These are phyloP conservation scores for Puccinia polysora DNA, from an alignment of 1,284 basidiomycete genomes.

Conservation along the genomic window DNA sequence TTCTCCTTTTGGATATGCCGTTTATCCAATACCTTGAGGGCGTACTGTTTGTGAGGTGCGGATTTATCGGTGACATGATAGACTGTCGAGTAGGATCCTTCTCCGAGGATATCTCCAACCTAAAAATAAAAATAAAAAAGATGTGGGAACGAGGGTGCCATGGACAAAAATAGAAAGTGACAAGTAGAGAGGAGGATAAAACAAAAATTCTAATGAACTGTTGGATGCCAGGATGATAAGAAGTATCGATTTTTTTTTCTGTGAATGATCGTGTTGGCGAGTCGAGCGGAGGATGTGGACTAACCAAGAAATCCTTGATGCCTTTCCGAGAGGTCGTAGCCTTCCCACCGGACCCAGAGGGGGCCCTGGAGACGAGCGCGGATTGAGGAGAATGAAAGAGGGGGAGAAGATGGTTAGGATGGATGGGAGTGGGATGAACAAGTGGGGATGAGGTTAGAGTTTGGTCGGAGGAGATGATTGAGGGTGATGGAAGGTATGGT, in stretches of 20 bases:
- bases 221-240: background rate
- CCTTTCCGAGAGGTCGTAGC: background rate
- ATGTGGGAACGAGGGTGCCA: background rate
- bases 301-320: slow-evolving; percentile 22
- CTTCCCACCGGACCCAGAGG: background rate
- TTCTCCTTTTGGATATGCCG: slow-evolving; percentile 59
- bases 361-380: background rate
- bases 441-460: background rate
- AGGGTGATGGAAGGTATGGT: slow-evolving; percentile 12
- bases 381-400: slow-evolving; percentile 49
- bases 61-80: slow-evolving; percentile 42
- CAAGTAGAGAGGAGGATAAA: background rate
- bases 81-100: slow-evolving; percentile 55
- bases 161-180: no score
- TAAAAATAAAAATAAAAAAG: no score
- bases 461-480: slow-evolving; percentile 12
- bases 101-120: slow-evolving; percentile 54
- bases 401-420: slow-evolving; percentile 39
- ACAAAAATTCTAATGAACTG: background rate
- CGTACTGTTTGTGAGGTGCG: slow-evolving; percentile 56
- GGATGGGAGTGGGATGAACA: slow-evolving; percentile 41
- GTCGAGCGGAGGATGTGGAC: background rate
- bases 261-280: background rate
- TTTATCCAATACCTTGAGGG: slow-evolving; percentile 73
- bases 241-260: background rate